Percentiles rank a stretch among this genome's conserved stretches.
Evolutionary conservation across 1,139 yeast species (phyloP).

Genomic region (Yamadazyma trypodendri): DNA sequence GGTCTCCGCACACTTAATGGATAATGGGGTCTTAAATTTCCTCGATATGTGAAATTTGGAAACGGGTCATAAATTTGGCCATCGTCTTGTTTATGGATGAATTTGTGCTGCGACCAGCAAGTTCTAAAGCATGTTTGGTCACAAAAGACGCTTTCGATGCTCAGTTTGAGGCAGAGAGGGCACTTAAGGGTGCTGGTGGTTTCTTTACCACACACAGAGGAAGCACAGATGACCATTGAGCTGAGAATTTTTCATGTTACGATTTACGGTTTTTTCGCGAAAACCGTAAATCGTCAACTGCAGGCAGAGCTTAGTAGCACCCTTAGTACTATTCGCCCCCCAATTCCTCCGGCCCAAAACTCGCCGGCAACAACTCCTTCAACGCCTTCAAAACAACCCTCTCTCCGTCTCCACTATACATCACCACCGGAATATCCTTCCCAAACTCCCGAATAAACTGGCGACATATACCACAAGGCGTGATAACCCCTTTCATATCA

Average conservation of each 20-base stretch:
- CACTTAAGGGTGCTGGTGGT: slow-evolving; percentile 80
- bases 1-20: slow-evolving; percentile 74
- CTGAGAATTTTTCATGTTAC: background rate
- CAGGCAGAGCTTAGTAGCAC: too few species aligned
- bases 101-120: slow-evolving; percentile 62
- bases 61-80: slow-evolving; percentile 76
- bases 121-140: slow-evolving; percentile 81
- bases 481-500: slow-evolving; percentile 57
- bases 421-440: slow-evolving; percentile 50
- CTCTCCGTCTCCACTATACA: slow-evolving; percentile 58
- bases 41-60: slow-evolving; percentile 73
- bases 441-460: slow-evolving; percentile 83
- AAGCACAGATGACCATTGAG: slow-evolving; percentile 48
- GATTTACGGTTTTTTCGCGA: too few species aligned
- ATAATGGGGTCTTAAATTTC: slow-evolving; percentile 72
- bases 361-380: slow-evolving; percentile 70
- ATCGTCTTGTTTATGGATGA: slow-evolving; percentile 45
- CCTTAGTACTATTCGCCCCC: too few species aligned
- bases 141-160: slow-evolving; percentile 66
- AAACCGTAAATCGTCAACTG: too few species aligned
- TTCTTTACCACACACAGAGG: slow-evolving; percentile 80
- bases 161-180: slow-evolving; percentile 84
- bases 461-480: slow-evolving; percentile 95
- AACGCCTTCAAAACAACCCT: slow-evolving; percentile 35
- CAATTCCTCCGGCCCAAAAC: slow-evolving; percentile 74